phyloP scores from a whole-genome alignment of 805 yeast species.

The Wickerhamiella spandovensis region DNA sequence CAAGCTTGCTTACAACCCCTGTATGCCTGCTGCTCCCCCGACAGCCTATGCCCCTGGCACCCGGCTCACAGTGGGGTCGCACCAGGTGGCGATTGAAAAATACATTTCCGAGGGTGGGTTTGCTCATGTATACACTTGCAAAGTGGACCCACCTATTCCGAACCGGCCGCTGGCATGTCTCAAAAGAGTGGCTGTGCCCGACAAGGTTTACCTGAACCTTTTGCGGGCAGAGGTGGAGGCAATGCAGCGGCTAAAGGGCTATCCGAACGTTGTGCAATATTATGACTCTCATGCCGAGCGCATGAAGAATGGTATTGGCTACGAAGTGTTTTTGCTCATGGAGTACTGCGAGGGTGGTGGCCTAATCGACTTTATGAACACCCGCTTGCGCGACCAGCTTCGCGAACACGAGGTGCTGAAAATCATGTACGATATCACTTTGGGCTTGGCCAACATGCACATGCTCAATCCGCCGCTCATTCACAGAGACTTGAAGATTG shows the following conservation, averaged over 20 bases:
- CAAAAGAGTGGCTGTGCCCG: conserved; percentile 91
- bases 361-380: conserved; percentile 76
- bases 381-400: conserved; percentile 64
- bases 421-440: conserved; percentile 69
- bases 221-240: conserved; percentile 94
- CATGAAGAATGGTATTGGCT: conserved; percentile 32
- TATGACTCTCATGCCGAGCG: conserved; percentile 92
- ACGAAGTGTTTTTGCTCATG: conserved; percentile 86
- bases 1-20: neutral
- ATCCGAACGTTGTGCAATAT: conserved; percentile 71
- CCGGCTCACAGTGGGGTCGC: conserved; percentile 69
- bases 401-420: conserved; percentile 63
- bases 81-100: conserved; percentile 49
- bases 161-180: conserved; percentile 57
- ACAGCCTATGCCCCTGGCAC: conserved; percentile 63
- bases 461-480: conserved; percentile 49
- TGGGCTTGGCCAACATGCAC: conserved; percentile 82
- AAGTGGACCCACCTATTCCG: conserved; percentile 45
- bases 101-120: conserved; percentile 85
- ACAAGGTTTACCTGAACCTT: conserved; percentile 66
- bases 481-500: conserved; percentile 90
- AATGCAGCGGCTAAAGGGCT: conserved; percentile 76
- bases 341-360: conserved; percentile 85
- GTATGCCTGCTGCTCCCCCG: conserved; percentile 17
- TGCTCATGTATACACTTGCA: conserved; percentile 85